Base-by-base conservation (phyloP, 2,329 filamentous ascomycete genomes). In the Fusarium sterilihyphosum region DNA sequence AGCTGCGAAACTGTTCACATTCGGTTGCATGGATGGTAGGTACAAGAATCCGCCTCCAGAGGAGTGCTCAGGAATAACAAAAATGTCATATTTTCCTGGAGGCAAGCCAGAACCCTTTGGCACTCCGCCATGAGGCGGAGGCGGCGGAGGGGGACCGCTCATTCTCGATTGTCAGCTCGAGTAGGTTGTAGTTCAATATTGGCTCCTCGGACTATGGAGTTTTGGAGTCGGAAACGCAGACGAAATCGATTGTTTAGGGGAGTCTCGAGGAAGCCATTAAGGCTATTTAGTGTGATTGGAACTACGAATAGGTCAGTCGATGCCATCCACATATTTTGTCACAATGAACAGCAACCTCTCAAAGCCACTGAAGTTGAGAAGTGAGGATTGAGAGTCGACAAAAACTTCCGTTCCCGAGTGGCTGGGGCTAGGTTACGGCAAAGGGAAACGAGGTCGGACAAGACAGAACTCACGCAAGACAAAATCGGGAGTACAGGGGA, bases 31-130 rank as follows among this genome's bases (percentile, higher is more conserved):
- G 0, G 95, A 98, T 0, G 96, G 96, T n/a, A 98, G 89, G 82
- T 98, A 98, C 35, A 98, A 86, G 83, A 98, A 98, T 40, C 96
- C 96, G 1, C 92, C 91, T 61, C 96, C 96, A 12, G 95, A 89
- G 17, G 95, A 96, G 82, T 98, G 95, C 53, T 95, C 94, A 13
- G 96, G 96, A 79, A 98, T 95, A 81, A 98, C 93, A 85, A 98
- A 98, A 81, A 98, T 97, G 85, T 98, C 96, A 84, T 98, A 98
- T 81, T 96, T 97, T 63, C 96, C 95, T 3, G 93, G 88, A 6
- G 96, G 96, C 54, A 98, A 86, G 65, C 93, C 92, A 22, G 86
- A 83, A 43, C 90, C 87, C 82, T 92, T 92, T 57, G 94, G 93
- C 76, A 91, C 92, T 80, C 91, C 88, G 83, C 95, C 94, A 85